Conservation (phyloP, 176 grass and related monocot genomes). For the Triticum dicoccoides region DNA sequence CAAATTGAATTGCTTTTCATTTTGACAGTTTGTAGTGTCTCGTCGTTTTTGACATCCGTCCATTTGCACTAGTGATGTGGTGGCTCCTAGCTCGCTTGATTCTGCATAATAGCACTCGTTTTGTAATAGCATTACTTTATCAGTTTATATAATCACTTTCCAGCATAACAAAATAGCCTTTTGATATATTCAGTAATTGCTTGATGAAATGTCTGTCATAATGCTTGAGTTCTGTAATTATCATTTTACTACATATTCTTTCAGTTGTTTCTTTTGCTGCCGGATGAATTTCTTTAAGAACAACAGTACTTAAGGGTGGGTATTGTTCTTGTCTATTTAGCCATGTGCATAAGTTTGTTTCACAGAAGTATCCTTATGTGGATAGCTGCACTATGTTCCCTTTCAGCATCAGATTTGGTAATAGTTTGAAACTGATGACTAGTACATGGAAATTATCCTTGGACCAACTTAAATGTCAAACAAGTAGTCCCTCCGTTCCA, state of each 20-base stretch:
- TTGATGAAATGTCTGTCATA: background rate
- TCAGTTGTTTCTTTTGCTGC: background rate
- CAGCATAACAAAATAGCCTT: background rate
- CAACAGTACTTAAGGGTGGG: background rate
- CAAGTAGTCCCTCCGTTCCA: background rate
- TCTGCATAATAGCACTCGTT: background rate
- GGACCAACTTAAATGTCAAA: background rate
- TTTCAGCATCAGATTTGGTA: too few species aligned
- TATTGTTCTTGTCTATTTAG: background rate
- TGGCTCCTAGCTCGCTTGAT: too few species aligned
- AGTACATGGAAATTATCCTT: background rate
- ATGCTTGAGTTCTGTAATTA: background rate
- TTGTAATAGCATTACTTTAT: background rate
- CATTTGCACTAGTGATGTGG: too few species aligned
- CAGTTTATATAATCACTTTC: background rate
- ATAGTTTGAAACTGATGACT: too few species aligned
- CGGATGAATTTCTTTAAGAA: background rate
- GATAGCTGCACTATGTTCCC: too few species aligned
- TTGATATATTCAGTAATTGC: background rate
- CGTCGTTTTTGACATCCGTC: too few species aligned
- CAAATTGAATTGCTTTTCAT: too few species aligned
- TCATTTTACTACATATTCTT: background rate
- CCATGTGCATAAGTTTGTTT: background rate
- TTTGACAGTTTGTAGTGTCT: too few species aligned
- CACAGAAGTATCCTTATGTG: too few species aligned